Evolutionary conservation across 352 stramenopile genomes (phyloP), one percentile per base, ranked within the genome.

Genomic region (Phytopythium ostracodes): DNA sequence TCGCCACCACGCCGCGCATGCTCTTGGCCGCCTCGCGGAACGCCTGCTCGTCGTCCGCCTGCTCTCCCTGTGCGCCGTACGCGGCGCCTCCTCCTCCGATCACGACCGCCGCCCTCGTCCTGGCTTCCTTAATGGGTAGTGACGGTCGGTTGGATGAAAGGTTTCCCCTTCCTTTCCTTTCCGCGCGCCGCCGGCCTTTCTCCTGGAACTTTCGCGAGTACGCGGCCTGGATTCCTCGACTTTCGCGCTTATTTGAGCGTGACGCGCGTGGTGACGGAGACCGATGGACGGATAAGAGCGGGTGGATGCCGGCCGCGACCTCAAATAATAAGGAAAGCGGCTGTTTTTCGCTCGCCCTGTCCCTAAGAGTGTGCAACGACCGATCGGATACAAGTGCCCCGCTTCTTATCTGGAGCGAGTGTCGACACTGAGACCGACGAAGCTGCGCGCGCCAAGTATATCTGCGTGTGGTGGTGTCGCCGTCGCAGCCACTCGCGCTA

Each of bases 1-100:
- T 78, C 22, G 84, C 84, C 55, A 67, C 65, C n/a, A 93, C 59
- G 68, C 79, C 77, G 33, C 81, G 73, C 84, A 93, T 91, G 53
- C 53, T 59, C 47, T 54, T 25, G 47, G 14, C 47, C 47, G 47
- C 25, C 47, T 35, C 47, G 5, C 1, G 11, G 53, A 59, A 35
- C 53, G 22, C 33, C 18, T 7, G 11, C 31, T 56, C 33, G 7
- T 46, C 31, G n/a, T 24, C n/a, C 10, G 36, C 33, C 20, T 25
- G 29, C 33, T 31, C 52, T 17, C 3, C 40, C 40, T 22, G 42
- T 3, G 17, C 42, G 35, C n/a, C 31, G 7, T 2, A 14, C 33
- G 22, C 35, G n/a, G 47, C 43, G 43, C 22, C 20, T 14, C 9
- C 20, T 14, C 9, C 42, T 47, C 42, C 20, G 42, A 14, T 27